Evolutionary conservation across 805 yeast species (phyloP), one percentile per base, ranked within the genome.

Genomic region (Wickerhamomyces strasburgensis): DNA sequence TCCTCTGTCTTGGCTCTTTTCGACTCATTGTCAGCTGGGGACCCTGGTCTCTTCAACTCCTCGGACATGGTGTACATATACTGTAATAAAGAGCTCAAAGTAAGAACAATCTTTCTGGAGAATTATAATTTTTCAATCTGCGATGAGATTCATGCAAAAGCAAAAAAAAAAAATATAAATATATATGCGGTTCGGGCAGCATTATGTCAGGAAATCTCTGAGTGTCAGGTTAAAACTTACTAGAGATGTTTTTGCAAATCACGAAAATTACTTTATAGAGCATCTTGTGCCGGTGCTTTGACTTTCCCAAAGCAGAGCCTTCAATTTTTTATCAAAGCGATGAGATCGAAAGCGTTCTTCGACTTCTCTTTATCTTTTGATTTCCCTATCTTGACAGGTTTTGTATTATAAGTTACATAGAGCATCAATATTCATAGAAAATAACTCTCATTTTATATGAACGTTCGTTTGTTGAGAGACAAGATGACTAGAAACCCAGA

Each of bases 401-500:
- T n/a, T n/a, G n/a, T n/a, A n/a, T n/a, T n/a, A n/a, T n/a, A n/a
- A n/a, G n/a, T n/a, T n/a, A n/a, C n/a, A n/a, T n/a, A n/a, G n/a
- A n/a, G n/a, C n/a, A n/a, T n/a, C n/a, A n/a, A n/a, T n/a, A n/a
- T n/a, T n/a, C n/a, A n/a, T n/a, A n/a, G n/a, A n/a, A n/a, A n/a
- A n/a, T n/a, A n/a, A n/a, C n/a, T n/a, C n/a, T n/a, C n/a, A n/a
- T n/a, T n/a, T n/a, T n/a, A n/a, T n/a, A n/a, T n/a, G n/a, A n/a
- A n/a, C n/a, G n/a, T n/a, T n/a, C n/a, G n/a, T n/a, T n/a, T n/a
- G n/a, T n/a, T n/a, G n/a, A n/a, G n/a, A n/a, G n/a, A n/a, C n/a
- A n/a, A 21, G 25, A 11, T 11, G 10, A 21, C 33, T 24, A 60
- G 79, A 42, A 57, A 64, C 31, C 65, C 71, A 14, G 54, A 62